Evolutionary conservation across 768 basidiomycete species (phyloP).

Genomic region (Russula sp.): DNA sequence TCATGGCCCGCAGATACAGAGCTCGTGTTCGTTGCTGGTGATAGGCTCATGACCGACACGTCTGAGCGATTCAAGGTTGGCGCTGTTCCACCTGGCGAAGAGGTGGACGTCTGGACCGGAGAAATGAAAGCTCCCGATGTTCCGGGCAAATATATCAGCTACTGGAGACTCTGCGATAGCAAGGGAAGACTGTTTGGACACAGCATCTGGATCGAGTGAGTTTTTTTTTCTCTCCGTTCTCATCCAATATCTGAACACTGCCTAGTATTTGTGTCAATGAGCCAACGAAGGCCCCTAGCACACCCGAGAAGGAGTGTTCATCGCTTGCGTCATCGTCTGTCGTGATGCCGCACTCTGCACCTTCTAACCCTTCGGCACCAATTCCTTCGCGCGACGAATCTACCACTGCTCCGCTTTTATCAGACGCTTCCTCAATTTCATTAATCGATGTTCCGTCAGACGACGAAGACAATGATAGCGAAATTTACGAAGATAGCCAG

Average conservation of each 20-base stretch:
- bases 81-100: slow-evolving; percentile 51
- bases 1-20: slow-evolving; percentile 71
- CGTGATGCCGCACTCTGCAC: slow-evolving; percentile 54
- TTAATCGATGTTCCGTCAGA: slow-evolving; percentile 56
- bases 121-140: slow-evolving; percentile 81
- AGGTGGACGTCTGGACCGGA: slow-evolving; percentile 64
- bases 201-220: slow-evolving; percentile 78
- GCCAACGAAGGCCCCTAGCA: slow-evolving; percentile 33
- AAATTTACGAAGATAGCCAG: slow-evolving; percentile 59
- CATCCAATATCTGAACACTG: neutral
- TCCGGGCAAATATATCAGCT: slow-evolving; percentile 70
- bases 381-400: slow-evolving; percentile 28
- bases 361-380: slow-evolving; percentile 12
- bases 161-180: slow-evolving; percentile 68
- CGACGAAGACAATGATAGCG: slow-evolving; percentile 51
- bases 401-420: slow-evolving; percentile 33
- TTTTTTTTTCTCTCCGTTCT: slow-evolving; percentile 18
- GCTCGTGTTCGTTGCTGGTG: slow-evolving; percentile 69
- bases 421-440: slow-evolving; percentile 49
- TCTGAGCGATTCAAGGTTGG: slow-evolving; percentile 50
- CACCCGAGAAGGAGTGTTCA: slow-evolving; percentile 40
- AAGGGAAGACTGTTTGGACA: slow-evolving; percentile 62
- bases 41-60: slow-evolving; percentile 46
- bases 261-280: slow-evolving; percentile 67
- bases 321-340: slow-evolving; percentile 68